Evolutionary conservation across 495 filamentous ascomycete genomes (phyloP), one percentile per base, ranked within the genome.

Genomic region (Recurvomyces mirabilis): DNA sequence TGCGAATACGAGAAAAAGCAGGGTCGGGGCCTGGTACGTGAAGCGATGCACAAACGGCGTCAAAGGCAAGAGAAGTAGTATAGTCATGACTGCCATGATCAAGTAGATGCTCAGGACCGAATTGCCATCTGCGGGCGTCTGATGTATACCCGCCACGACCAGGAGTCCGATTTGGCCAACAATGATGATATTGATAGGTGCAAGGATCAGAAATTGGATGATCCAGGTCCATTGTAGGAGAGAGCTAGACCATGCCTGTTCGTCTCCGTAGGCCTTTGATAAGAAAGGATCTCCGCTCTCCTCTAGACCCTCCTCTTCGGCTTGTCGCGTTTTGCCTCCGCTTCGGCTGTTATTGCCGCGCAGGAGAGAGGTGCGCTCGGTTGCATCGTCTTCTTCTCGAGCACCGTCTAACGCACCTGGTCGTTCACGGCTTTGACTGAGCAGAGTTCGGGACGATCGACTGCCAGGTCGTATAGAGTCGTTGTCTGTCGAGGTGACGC

Each of bases 221-320:
- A 88, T 59, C 91, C 91, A 98, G 18, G 79, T 74, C 81, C 81
- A 94, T 22, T 70, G 71, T 1, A 86, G 88, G 29, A 98, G 59
- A 17, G 72, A 68, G 19, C 71, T 73, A 48, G 82, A 89, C 91
- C 91, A 96, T 3, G 70, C 55, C 57, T 98, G 91, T 55, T 98
- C 89, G 34, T 72, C 65, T n/a, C 73, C 75, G 51, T 82, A 93
- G 4, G 83, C 70, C 12, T 68, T 65, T 0, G 66, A 61, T 9
- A 61, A 47, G 17, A 21, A 26, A n/a, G 47, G 43, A 22, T 67
- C 51, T 21, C 61, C 37, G 25, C 65, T 58, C 15, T 54, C 51
- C 10, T 64, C 57, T 5, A 34, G 56, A 41, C 19, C 53, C 4
- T 62, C 55, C 24, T 68, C 63, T 12, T 56, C 45, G 52, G 70